Evolutionary conservation across 148 eudicot genomes (phyloP), one percentile per base, ranked within the genome.

Genomic region (Chenopodium suecicum): DNA sequence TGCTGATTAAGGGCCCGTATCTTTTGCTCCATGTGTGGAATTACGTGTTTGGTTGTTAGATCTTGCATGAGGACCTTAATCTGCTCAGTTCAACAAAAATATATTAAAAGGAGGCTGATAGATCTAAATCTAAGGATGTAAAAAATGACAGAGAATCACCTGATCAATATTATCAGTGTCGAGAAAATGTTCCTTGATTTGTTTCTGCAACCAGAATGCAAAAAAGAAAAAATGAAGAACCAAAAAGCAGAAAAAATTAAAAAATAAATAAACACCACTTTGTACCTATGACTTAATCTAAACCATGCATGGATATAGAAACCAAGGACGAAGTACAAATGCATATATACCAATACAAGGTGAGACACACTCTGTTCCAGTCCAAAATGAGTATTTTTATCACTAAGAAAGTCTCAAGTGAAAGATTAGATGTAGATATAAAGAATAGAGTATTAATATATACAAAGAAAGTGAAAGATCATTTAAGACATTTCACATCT

Each of bases 1-100:
- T 96, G 99, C 89, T 94, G 97, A 88, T 96, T 96, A 19, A 96
- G 92, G 54, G 85, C 74, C 75, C 99, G 91, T 41, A 96, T 88
- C 71, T 91, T 96, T 87, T 89, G 94, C 91, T 96, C 99, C 93
- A 96, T 96, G 88, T 92, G 87, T 52, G 99, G 99, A 81, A 96
- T 96, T 54, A 96, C 85, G 70, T 87, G 92, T 79, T 92, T 92
- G 54, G 97, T 92, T 62, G 98, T 88, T 76, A 96, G 78, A 84
- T 94, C 97, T 80, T 92, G 97, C 92, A 94, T 89, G 73, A 85
- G 71, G 80, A 78, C 81, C 87, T 82, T 91, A 78, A 96, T 86
- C 99, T 96, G 95, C 81, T 80, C 73, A 85, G 44, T 78, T 74
- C 32, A 64, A 76, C 32, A 81, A 84, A 82, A 62, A 75, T 20